A percentile compares a stretch with the other conserved stretches of the same genome.
phyloP scores from a whole-genome alignment of 371 early-diverging fungal genomes.

The Parasitella parasitica region DNA sequence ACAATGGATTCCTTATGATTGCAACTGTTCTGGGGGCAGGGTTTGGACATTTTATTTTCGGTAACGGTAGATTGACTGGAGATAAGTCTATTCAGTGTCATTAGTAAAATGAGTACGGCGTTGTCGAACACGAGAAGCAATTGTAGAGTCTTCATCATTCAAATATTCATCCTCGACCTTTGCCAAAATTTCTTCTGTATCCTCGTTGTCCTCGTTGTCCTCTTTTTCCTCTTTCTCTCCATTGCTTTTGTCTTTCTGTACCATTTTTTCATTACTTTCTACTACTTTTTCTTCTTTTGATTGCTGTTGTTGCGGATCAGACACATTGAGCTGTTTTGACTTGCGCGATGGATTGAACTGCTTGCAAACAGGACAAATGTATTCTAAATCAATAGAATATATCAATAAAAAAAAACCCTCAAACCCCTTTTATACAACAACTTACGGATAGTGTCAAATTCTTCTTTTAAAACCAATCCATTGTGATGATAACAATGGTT shows the following conservation, averaged over 20 bases:
- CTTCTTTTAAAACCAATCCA: constrained; percentile 86
- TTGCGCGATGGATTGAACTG: constrained; percentile 32
- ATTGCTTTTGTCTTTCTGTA: not conserved
- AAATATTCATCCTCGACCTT: constrained; percentile 7
- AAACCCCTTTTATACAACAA: not conserved
- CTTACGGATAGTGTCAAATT: constrained; percentile 73
- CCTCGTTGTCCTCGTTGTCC: not conserved
- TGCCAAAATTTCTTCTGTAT: constrained; percentile 4
- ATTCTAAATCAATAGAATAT: constrained; percentile 11
- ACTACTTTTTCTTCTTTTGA: not conserved
- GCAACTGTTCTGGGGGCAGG: constrained; percentile 71
- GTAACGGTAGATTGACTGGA: constrained; percentile 26
- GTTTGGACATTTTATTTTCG: constrained; percentile 69
- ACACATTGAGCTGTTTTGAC: constrained; percentile 6
- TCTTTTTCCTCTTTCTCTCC: not conserved
- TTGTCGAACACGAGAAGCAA: constrained; percentile 24
- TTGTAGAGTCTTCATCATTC: constrained; percentile 6
- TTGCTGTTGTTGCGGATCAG: not conserved
- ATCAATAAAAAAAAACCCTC: not conserved
- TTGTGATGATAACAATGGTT: constrained; percentile 87
- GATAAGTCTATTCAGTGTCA: constrained; percentile 47
- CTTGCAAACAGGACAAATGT: constrained; percentile 29
- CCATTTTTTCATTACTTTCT: not conserved
- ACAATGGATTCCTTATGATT: constrained; percentile 78
- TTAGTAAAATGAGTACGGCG: constrained; percentile 18